These are phyloP conservation scores for Termitomyces bulborhizus DNA, from an alignment of 768 basidiomycete species.

Conservation along the genomic window DNA sequence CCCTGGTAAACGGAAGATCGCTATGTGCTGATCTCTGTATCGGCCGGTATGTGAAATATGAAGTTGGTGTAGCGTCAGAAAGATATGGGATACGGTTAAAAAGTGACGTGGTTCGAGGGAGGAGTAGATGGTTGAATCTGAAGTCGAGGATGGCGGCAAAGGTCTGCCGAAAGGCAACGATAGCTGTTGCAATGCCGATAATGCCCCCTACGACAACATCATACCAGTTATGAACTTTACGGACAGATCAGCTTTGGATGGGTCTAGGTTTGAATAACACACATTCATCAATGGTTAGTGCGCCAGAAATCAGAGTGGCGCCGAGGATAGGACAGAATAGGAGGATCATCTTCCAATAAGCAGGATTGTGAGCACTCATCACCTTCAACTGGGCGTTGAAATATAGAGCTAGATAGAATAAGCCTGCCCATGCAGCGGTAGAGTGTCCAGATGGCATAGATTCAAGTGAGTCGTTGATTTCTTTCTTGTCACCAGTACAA, in stretches of 20 bases:
- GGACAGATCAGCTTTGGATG: background rate
- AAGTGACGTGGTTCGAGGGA: slow-evolving; percentile 43
- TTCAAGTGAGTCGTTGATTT: slow-evolving; percentile 35
- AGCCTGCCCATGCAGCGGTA: slow-evolving; percentile 51
- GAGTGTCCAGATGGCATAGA: slow-evolving; percentile 47
- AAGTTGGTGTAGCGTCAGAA: slow-evolving; percentile 12
- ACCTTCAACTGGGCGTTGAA: slow-evolving; percentile 55
- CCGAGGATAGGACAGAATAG: slow-evolving; percentile 44
- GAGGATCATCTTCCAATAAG: slow-evolving; percentile 59
- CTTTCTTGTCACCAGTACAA: slow-evolving; percentile 50
- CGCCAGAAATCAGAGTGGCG: slow-evolving; percentile 38
- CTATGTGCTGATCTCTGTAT: slow-evolving; percentile 19
- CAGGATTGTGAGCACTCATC: slow-evolving; percentile 52
- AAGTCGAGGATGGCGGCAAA: slow-evolving; percentile 54
- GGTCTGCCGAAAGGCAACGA: slow-evolving; percentile 41
- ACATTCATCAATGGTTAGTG: slow-evolving; percentile 53
- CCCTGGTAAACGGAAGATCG: slow-evolving; percentile 36
- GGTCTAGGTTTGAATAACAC: slow-evolving; percentile 13
- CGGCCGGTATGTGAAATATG: slow-evolving; percentile 30
- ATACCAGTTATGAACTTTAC: slow-evolving; percentile 47
- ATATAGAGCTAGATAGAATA: slow-evolving; percentile 38
- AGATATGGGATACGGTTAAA: slow-evolving; percentile 30
- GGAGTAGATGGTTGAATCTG: slow-evolving; percentile 50
- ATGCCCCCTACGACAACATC: slow-evolving; percentile 43
- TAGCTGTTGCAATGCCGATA: slow-evolving; percentile 41